Conservation (phyloP, 139 green algal species). For the Nannochloris sp. region DNA sequence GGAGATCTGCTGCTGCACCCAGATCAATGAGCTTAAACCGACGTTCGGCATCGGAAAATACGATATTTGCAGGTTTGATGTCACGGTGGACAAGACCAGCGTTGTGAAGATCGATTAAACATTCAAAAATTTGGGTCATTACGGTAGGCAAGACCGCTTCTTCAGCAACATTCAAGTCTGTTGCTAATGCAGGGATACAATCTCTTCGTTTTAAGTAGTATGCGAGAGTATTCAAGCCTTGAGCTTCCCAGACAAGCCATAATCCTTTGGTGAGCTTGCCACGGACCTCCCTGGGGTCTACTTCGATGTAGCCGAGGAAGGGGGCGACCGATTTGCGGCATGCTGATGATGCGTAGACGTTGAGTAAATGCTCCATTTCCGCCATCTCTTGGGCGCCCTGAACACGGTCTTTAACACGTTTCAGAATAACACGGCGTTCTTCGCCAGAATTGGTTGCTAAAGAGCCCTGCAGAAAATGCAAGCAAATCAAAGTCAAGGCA, state of each 20-base stretch:
- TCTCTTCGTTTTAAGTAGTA: constrained; percentile 67
- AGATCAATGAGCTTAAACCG: constrained; percentile 72
- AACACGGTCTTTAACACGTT: constrained; percentile 59
- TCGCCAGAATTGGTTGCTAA: constrained; percentile 9
- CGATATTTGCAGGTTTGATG: constrained; percentile 86
- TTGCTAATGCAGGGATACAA: constrained; percentile 48
- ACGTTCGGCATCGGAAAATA: constrained; percentile 52
- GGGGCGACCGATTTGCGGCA: constrained; percentile 49
- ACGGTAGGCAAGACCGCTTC: constrained; percentile 50
- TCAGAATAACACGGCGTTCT: constrained; percentile 54
- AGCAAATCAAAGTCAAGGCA: background rate
- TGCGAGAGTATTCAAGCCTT: constrained; percentile 64
- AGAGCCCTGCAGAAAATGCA: constrained; percentile 19
- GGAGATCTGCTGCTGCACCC: constrained; percentile 68
- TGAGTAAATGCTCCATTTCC: constrained; percentile 78
- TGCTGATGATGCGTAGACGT: constrained; percentile 55
- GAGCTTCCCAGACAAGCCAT: constrained; percentile 82
- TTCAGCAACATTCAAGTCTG: constrained; percentile 55
- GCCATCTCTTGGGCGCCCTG: constrained; percentile 63
- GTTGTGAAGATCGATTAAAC: constrained; percentile 63
- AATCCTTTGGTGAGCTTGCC: constrained; percentile 53
- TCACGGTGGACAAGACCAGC: constrained; percentile 87
- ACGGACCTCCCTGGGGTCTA: constrained; percentile 11
- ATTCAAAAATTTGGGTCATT: constrained; percentile 70
- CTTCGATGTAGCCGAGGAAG: constrained; percentile 69